Conservation (phyloP, 1,284 basidiomycete species). For the Apiotrichum sp. region DNA sequence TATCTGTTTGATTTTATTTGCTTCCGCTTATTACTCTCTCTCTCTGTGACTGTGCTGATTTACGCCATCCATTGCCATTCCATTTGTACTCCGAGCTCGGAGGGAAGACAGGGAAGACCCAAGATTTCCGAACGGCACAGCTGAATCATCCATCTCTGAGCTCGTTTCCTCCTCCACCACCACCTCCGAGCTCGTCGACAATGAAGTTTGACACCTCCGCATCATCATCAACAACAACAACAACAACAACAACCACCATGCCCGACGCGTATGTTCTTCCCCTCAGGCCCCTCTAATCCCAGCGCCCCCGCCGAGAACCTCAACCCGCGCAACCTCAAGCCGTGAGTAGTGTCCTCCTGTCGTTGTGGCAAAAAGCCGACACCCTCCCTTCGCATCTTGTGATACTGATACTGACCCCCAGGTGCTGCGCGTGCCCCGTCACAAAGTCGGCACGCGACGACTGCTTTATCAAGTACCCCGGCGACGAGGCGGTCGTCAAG, state of each 20-base stretch:
- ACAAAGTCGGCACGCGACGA: slow-evolving; percentile 87
- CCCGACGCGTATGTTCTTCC: slow-evolving; percentile 6
- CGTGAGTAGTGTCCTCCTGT: slow-evolving; percentile 55
- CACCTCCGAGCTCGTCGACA: background rate
- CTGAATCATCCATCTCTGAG: too few relatives aligned
- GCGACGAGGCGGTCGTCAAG: slow-evolving; percentile 64
- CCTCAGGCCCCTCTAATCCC: too few relatives aligned
- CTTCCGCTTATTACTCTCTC: too few relatives aligned
- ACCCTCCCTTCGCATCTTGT: too few relatives aligned
- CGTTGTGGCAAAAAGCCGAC: too few relatives aligned
- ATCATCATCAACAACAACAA: background rate
- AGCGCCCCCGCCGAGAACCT: slow-evolving; percentile 52
- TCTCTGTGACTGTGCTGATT: too few relatives aligned
- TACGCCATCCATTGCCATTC: too few relatives aligned
- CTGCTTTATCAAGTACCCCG: slow-evolving; percentile 76
- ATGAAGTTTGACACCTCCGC: background rate
- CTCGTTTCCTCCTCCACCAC: background rate
- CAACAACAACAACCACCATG: slow-evolving; percentile 6
- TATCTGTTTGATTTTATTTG: too few relatives aligned
- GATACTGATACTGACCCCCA: slow-evolving; percentile 33
- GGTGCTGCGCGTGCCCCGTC: slow-evolving; percentile 90
- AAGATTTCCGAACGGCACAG: too few relatives aligned
- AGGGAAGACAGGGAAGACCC: too few relatives aligned
- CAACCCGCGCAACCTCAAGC: slow-evolving; percentile 84
- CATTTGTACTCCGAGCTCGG: too few relatives aligned